Percentiles rank a stretch among this genome's conserved stretches.
Conservation (phyloP, 805 yeast species). For the Wickerhamiella qilinensis region DNA sequence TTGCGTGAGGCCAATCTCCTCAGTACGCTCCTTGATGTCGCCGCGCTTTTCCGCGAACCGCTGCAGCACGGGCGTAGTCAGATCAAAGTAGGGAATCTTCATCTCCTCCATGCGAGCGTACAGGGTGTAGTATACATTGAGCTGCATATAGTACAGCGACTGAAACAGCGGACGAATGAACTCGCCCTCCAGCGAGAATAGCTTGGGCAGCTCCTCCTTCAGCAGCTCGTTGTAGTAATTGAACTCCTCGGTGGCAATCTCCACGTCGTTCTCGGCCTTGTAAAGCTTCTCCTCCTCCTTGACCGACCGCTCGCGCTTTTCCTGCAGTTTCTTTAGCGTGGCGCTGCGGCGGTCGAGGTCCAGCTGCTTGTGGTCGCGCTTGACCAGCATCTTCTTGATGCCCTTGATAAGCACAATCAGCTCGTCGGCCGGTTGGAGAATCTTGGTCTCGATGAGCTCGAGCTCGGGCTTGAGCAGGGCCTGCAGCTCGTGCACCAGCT, state of each 20-base stretch:
- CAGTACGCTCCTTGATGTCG: slow-evolving; percentile 76
- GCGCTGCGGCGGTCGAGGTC: slow-evolving; percentile 79
- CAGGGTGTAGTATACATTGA: slow-evolving; percentile 87
- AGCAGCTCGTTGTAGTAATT: slow-evolving; percentile 92
- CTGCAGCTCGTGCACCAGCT: slow-evolving; percentile 72
- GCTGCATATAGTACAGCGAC: slow-evolving; percentile 91
- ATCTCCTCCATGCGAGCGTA: slow-evolving; percentile 85
- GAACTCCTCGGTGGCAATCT: slow-evolving; percentile 85
- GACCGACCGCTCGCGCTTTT: slow-evolving; percentile 64
- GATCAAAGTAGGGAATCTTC: slow-evolving; percentile 92
- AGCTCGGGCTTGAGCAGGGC: slow-evolving; percentile 80
- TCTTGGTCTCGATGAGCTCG: slow-evolving; percentile 77
- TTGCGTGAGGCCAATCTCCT: slow-evolving; percentile 76
- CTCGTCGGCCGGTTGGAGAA: slow-evolving; percentile 85
- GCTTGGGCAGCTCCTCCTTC: slow-evolving; percentile 73
- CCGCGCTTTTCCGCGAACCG: slow-evolving; percentile 74
- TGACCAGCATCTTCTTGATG: slow-evolving; percentile 85
- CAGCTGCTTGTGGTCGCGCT: slow-evolving; percentile 88
- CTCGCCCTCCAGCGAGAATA: slow-evolving; percentile 79
- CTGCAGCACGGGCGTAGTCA: slow-evolving; percentile 67
- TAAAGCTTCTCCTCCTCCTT: slow-evolving; percentile 88
- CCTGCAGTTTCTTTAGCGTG: slow-evolving; percentile 54
- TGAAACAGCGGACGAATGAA: slow-evolving; percentile 89
- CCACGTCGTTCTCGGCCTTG: slow-evolving; percentile 76
- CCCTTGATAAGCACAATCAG: slow-evolving; percentile 62